phyloP scores from a whole-genome alignment of 2,329 filamentous ascomycete species.

The Tolypocladium capitatum region DNA sequence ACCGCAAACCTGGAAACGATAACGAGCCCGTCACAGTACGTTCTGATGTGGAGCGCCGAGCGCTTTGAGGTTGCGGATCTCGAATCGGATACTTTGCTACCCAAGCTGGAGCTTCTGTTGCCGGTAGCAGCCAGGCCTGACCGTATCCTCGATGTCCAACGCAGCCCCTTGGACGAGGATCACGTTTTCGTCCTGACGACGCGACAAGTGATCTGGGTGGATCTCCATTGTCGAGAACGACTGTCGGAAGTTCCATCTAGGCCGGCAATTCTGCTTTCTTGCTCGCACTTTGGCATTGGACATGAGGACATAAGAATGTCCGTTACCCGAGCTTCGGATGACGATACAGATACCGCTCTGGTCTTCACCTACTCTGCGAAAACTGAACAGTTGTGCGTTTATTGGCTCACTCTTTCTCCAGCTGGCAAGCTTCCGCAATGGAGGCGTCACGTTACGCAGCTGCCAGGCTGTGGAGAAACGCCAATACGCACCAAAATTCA shows the following conservation, averaged over 20 bases:
- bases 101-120: slow-evolving; percentile 13
- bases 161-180: slow-evolving; percentile 29
- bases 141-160: slow-evolving; percentile 41
- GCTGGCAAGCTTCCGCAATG: slow-evolving; percentile 19
- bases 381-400: slow-evolving; percentile 18
- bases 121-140: slow-evolving; percentile 15
- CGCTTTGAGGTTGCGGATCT: slow-evolving; percentile 23
- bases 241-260: slow-evolving; percentile 4
- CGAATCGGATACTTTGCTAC: slow-evolving; percentile 15
- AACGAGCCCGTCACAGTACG: slow-evolving; percentile 5
- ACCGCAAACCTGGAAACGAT: slow-evolving; percentile 1
- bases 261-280: slow-evolving; percentile 14
- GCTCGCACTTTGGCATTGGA: slow-evolving; percentile 15
- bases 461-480: slow-evolving; percentile 8
- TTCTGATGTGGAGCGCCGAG: slow-evolving; percentile 24
- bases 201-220: slow-evolving; percentile 34
- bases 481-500: slow-evolving; percentile 7
- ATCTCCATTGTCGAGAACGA: slow-evolving; percentile 16
- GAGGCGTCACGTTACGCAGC: slow-evolving; percentile 20
- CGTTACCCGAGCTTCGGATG: slow-evolving; percentile 11
- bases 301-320: slow-evolving; percentile 16
- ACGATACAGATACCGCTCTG: slow-evolving; percentile 11
- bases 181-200: slow-evolving; percentile 49
- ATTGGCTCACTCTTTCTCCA: slow-evolving; percentile 18
- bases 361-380: slow-evolving; percentile 21